Percentiles rank a stretch among this genome's conserved stretches.
Conservation (phyloP, 371 early-diverging fungal genomes). For the Fennellomyces sp. region DNA sequence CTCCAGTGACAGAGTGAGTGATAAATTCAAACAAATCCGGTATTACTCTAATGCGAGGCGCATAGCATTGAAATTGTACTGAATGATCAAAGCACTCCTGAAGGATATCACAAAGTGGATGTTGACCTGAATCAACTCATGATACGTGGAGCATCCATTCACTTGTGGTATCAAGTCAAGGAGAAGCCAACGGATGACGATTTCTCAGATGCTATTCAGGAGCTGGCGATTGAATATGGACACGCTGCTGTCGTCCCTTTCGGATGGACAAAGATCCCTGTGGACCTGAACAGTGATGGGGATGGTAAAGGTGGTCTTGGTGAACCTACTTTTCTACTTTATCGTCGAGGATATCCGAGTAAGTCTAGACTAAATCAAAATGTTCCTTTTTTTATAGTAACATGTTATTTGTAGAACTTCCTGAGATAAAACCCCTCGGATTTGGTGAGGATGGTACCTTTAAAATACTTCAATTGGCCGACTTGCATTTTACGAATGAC, state of each 20-base stretch:
- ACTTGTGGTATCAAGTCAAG: constrained; percentile 33
- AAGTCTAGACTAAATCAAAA: not conserved
- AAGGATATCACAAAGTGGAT: constrained; percentile 39
- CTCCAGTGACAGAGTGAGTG: constrained; percentile 42
- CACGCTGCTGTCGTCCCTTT: constrained; percentile 23
- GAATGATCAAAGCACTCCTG: constrained; percentile 40
- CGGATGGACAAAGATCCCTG: constrained; percentile 36
- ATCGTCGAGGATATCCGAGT: constrained; percentile 35
- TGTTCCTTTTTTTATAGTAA: not conserved
- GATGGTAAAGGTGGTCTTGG: constrained; percentile 32
- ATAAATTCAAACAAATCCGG: too few relatives aligned
- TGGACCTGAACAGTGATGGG: constrained; percentile 33
- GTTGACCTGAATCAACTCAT: constrained; percentile 34
- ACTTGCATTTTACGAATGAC: constrained; percentile 59
- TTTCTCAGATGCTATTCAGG: constrained; percentile 20
- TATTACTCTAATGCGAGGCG: too few relatives aligned
- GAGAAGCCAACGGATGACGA: constrained; percentile 20
- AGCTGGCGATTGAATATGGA: constrained; percentile 41
- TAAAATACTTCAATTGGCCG: constrained; percentile 59
- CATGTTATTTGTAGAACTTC: constrained; percentile 11
- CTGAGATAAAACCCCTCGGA: constrained; percentile 25
- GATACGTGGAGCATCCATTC: constrained; percentile 40
- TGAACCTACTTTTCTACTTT: constrained; percentile 35
- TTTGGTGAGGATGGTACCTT: constrained; percentile 48
- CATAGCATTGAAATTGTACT: constrained; percentile 30